These are phyloP conservation scores for Annulohypoxylon moriforme DNA, from an alignment of 495 filamentous ascomycete species.

Conservation along the genomic window DNA sequence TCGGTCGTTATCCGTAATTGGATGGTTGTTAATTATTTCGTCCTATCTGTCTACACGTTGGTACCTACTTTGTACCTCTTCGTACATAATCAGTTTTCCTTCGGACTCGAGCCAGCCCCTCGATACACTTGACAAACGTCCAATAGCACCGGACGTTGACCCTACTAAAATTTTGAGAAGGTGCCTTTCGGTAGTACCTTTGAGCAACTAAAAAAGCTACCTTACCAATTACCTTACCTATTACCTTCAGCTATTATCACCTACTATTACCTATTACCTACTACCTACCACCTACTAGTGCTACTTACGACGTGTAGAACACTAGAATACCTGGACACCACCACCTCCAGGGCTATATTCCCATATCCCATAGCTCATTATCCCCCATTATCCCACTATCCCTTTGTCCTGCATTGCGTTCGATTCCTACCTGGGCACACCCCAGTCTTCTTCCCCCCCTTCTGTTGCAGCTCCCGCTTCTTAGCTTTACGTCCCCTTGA, in stretches of 20 bases:
- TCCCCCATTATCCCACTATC: constrained; percentile 18
- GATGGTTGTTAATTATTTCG: background rate
- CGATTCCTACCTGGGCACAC: constrained; percentile 21
- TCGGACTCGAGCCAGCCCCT: constrained; percentile 5
- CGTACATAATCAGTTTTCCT: background rate
- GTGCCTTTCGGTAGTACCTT: background rate
- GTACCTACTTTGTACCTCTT: background rate
- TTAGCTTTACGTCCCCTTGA: constrained; percentile 29
- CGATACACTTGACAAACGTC: background rate
- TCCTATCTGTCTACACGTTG: background rate
- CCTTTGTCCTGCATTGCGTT: constrained; percentile 44
- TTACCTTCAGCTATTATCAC: background rate
- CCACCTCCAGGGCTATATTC: background rate
- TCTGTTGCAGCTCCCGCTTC: constrained; percentile 41
- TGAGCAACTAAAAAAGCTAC: background rate
- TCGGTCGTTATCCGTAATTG: background rate
- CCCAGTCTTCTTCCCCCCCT: constrained; percentile 34
- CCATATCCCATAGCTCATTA: background rate
- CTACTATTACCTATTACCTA: background rate
- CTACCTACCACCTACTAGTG: background rate
- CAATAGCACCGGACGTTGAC: background rate
- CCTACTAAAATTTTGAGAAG: background rate
- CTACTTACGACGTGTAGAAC: background rate
- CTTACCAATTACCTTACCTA: no score
- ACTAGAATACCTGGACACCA: background rate